These are phyloP conservation scores for Yamadazyma atmosphaerica DNA, from an alignment of 1,139 yeast species.

Conservation along the genomic window DNA sequence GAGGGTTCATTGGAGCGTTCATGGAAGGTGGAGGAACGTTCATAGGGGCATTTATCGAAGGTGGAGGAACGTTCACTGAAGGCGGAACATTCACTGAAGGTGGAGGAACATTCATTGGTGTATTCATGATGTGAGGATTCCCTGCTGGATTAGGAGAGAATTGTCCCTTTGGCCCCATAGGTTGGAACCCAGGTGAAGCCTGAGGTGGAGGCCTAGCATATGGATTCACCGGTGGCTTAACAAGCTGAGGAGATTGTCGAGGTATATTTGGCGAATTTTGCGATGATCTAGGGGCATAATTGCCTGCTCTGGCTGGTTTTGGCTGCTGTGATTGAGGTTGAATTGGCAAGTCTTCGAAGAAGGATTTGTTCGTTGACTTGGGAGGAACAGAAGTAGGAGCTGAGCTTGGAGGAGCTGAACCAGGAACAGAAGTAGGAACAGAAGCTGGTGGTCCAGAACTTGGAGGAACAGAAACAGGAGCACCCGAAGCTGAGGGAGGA, in stretches of 20 bases:
- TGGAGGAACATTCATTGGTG: no score
- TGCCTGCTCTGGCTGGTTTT: conserved; percentile 31
- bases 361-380: conserved; percentile 29
- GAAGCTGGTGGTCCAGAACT: not conserved
- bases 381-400: conserved; percentile 4
- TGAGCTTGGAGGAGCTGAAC: conserved; percentile 11
- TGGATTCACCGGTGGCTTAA: conserved; percentile 19
- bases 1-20: not conserved
- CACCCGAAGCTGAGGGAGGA: no score
- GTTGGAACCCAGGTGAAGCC: not conserved
- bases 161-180: no score
- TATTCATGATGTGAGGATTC: no score
- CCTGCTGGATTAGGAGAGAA: no score
- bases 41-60: no score
- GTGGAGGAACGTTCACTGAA: not conserved
- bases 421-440: conserved; percentile 4
- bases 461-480: conserved; percentile 7
- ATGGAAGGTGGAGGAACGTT: no score
- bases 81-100: conserved; percentile 1
- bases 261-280: conserved; percentile 10
- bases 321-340: conserved; percentile 23
- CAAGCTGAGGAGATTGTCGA: conserved; percentile 11
- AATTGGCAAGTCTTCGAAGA: conserved; percentile 57
- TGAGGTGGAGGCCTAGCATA: conserved; percentile 14
- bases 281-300: conserved; percentile 16